Evolutionary conservation across 352 stramenopile species (phyloP).

Genomic region (Phytophthora fragariaefolia): DNA sequence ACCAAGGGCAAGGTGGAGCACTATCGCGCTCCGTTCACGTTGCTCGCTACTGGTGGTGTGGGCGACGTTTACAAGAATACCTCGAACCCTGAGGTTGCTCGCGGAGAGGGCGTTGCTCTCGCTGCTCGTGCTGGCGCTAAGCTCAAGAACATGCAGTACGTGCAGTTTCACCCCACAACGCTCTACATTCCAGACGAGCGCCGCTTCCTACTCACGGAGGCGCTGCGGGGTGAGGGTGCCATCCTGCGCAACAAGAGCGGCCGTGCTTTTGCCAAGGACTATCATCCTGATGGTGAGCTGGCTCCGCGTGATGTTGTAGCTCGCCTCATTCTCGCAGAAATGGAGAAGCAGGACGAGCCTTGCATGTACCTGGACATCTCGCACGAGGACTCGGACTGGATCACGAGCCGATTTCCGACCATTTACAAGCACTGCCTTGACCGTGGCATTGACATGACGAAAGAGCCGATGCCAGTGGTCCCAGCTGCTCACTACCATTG

Average conservation of each 20-base stretch:
- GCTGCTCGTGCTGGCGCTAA: conserved; percentile 75
- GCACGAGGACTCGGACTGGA: conserved; percentile 88
- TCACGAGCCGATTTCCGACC: conserved; percentile 85
- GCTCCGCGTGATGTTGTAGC: conserved; percentile 94
- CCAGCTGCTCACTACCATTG: conserved; percentile 96
- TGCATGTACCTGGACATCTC: conserved; percentile 95
- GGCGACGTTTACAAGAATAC: conserved; percentile 96
- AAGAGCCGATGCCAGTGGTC: conserved; percentile 89
- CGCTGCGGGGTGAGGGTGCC: conserved; percentile 92
- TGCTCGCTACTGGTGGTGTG: conserved; percentile 94
- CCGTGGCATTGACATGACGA: conserved; percentile 93
- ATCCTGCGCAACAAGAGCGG: conserved; percentile 84
- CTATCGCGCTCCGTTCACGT: conserved; percentile 83
- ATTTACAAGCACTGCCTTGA: conserved; percentile 86
- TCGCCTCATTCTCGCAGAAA: conserved; percentile 92
- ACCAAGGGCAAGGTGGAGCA: conserved; percentile 58
- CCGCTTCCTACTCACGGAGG: conserved; percentile 94
- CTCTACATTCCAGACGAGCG: conserved; percentile 91
- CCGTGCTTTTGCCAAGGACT: conserved; percentile 91
- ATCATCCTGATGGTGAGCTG: conserved; percentile 93
- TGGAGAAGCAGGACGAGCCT: conserved; percentile 77
- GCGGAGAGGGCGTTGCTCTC: conserved; percentile 78
- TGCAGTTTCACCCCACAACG: conserved; percentile 97
- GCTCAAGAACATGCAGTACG: conserved; percentile 95
- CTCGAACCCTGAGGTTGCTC: conserved; percentile 90